A percentile compares a stretch with the other conserved stretches of the same genome.
Conservation (phyloP, 768 basidiomycete species). For the Pleurotus ostreatus region DNA sequence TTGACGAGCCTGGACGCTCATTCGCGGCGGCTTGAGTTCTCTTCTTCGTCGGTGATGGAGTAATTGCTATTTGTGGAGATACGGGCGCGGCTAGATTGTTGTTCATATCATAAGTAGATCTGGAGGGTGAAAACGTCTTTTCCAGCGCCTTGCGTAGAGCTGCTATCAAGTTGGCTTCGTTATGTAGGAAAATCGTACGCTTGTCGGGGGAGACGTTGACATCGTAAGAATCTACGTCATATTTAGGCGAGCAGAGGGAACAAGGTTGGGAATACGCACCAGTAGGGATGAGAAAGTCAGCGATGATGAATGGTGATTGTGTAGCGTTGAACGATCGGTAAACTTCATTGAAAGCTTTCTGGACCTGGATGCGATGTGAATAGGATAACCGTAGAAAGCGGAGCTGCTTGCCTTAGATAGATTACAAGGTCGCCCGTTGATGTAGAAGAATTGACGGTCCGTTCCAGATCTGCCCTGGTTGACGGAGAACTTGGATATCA, state of each 20-base stretch:
- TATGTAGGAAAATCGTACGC: conserved; percentile 88
- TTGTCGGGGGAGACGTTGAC: conserved; percentile 98
- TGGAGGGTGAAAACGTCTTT: conserved; percentile 55
- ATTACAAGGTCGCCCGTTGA: conserved; percentile 89
- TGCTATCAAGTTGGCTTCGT: conserved; percentile 74
- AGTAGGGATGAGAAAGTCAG: conserved; percentile 79
- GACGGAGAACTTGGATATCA: conserved; percentile 78
- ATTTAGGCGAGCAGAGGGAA: background rate
- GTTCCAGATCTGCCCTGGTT: conserved; percentile 73
- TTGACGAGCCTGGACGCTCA: too few species aligned
- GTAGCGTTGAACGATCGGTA: conserved; percentile 74
- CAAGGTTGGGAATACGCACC: conserved; percentile 37
- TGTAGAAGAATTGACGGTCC: conserved; percentile 89
- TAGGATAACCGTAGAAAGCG: background rate
- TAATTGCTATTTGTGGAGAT: conserved; percentile 17
- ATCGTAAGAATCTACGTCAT: conserved; percentile 65
- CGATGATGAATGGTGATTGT: conserved; percentile 79
- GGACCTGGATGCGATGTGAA: conserved; percentile 44
- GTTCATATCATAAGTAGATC: conserved; percentile 69
- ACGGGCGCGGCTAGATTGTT: conserved; percentile 13
- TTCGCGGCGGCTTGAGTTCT: too few species aligned
- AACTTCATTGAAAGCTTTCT: conserved; percentile 89
- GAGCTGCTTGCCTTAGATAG: conserved; percentile 53
- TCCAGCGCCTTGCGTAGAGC: conserved; percentile 73
- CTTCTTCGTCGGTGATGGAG: background rate